phyloP scores from a whole-genome alignment of 768 basidiomycete genomes.

The Suillus alpinus region DNA sequence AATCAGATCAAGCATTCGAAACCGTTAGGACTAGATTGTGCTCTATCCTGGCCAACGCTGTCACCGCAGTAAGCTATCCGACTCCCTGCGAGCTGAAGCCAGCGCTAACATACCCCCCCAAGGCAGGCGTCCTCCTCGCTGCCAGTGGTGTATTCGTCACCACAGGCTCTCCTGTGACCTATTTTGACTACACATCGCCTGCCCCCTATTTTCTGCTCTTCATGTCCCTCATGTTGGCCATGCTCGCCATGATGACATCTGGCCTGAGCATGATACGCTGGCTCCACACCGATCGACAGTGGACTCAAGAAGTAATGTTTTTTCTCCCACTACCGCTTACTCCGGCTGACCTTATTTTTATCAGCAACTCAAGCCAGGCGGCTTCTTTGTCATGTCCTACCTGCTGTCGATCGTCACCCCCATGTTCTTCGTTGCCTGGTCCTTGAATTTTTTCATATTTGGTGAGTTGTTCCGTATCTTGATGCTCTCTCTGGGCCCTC shows the following conservation, averaged over 20 bases:
- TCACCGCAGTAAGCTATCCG: neutral
- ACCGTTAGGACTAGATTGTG: neutral
- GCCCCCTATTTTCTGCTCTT: neutral
- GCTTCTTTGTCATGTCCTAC: neutral
- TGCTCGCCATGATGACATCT: neutral
- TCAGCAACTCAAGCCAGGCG: neutral
- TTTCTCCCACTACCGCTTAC: neutral
- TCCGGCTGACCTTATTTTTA: neutral
- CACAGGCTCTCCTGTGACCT: neutral
- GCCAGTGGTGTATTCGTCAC: neutral
- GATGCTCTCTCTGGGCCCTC: neutral
- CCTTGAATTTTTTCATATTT: neutral
- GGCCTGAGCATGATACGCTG: neutral
- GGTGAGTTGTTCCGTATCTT: neutral
- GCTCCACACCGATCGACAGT: neutral
- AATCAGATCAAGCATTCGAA: neutral
- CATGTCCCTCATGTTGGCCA: neutral
- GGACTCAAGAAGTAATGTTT: neutral
- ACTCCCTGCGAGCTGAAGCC: neutral
- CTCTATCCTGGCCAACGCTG: neutral
- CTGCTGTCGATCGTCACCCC: neutral
- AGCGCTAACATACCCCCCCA: neutral
- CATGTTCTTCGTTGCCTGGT: neutral
- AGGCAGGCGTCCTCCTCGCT: neutral
- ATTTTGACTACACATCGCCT: neutral